phyloP scores from a whole-genome alignment of 2,329 filamentous ascomycete species.

The Davidsoniella australis region DNA sequence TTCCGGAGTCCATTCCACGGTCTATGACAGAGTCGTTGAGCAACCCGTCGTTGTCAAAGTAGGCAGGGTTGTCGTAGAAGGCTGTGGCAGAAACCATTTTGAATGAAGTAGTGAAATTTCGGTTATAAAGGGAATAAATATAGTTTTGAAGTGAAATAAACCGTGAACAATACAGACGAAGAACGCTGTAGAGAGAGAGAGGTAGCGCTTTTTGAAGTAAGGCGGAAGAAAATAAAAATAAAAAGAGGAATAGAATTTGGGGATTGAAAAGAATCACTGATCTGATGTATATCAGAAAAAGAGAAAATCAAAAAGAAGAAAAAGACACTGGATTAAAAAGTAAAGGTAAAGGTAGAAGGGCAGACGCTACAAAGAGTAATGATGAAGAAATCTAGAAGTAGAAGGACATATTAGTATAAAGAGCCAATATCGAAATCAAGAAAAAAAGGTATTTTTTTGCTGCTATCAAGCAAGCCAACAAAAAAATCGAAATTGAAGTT shows the following conservation, averaged over 20 bases:
- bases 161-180: not conserved
- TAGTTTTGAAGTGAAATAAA: not conserved
- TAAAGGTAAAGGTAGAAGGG: too few relatives aligned
- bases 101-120: not conserved
- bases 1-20: conserved; percentile 32
- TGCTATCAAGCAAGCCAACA: too few relatives aligned
- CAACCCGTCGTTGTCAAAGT: not conserved
- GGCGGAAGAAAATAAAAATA: not conserved
- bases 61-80: conserved; percentile 1
- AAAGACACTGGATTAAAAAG: not conserved
- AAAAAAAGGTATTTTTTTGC: not conserved
- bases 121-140: not conserved
- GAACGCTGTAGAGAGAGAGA: not conserved
- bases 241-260: not conserved
- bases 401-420: not conserved
- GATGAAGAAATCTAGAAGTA: not conserved
- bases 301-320: not conserved
- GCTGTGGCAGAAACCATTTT: conserved; percentile 9
- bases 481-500: not conserved
- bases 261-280: not conserved
- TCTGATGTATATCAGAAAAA: too few relatives aligned
- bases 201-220: not conserved
- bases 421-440: not conserved
- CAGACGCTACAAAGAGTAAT: not conserved
- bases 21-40: conserved; percentile 8